These are phyloP conservation scores for Collybia sp. DNA, from an alignment of 768 basidiomycete species.

Conservation along the genomic window DNA sequence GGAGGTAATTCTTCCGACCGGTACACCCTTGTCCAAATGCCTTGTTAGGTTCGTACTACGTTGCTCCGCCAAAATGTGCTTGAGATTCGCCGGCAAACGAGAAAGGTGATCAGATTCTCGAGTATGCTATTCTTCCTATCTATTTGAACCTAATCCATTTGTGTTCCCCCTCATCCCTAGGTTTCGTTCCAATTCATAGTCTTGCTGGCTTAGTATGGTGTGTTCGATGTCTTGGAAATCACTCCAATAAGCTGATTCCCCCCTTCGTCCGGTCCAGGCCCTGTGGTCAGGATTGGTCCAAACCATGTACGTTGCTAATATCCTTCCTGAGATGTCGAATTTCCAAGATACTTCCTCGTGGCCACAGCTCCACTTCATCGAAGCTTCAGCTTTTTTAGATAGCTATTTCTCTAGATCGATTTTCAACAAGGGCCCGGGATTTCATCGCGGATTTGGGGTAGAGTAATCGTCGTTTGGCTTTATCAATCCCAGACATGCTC, in stretches of 20 bases:
- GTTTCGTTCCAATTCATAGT: too few relatives aligned
- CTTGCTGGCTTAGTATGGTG: conserved; percentile 18
- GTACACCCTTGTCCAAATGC: too few relatives aligned
- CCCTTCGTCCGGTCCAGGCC: conserved; percentile 16
- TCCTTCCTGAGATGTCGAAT: too few relatives aligned
- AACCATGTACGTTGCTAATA: conserved; percentile 24
- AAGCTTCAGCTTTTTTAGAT: conserved; percentile 24
- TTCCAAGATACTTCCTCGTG: neutral
- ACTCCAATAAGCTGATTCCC: neutral
- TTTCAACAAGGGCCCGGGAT: conserved; percentile 32
- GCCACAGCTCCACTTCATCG: conserved; percentile 33
- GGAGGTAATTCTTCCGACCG: too few relatives aligned
- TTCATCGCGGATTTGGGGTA: conserved; percentile 32
- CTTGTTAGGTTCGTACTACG: too few relatives aligned
- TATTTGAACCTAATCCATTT: too few relatives aligned
- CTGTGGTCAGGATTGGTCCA: conserved; percentile 33
- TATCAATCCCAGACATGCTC: conserved; percentile 27
- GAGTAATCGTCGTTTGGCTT: conserved; percentile 30
- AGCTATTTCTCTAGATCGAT: conserved; percentile 29
- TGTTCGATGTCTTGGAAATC: neutral
- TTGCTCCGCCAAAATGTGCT: too few relatives aligned
- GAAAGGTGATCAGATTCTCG: too few relatives aligned
- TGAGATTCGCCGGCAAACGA: too few relatives aligned
- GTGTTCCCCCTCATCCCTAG: too few relatives aligned
- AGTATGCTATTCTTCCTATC: too few relatives aligned